Evolutionary conservation across 495 filamentous ascomycete genomes (phyloP).

Genomic region (Lasiosphaeriaceae sp.): DNA sequence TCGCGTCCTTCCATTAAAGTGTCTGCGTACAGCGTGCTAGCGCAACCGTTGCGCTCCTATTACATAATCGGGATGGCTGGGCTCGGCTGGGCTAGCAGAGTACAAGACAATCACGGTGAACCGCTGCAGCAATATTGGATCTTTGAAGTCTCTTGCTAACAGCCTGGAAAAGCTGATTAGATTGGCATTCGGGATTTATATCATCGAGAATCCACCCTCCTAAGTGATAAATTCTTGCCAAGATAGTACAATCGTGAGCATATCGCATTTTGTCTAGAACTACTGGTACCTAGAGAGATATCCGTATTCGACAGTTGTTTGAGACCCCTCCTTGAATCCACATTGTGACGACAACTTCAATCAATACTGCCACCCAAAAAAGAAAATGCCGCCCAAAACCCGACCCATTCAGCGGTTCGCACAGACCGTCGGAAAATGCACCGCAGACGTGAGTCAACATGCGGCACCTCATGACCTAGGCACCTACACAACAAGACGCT

Average conservation of each 20-base stretch:
- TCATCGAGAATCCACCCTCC: too few relatives aligned
- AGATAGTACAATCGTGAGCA: too few relatives aligned
- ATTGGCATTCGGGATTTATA: too few relatives aligned
- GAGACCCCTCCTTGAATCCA: background rate
- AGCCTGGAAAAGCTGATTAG: too few relatives aligned
- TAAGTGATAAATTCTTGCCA: too few relatives aligned
- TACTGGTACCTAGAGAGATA: too few relatives aligned
- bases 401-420: conserved; percentile 91
- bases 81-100: background rate
- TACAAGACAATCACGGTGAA: too few relatives aligned
- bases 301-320: background rate
- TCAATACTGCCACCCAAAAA: background rate
- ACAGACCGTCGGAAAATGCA: conserved; percentile 75
- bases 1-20: background rate
- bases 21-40: background rate
- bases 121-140: too few relatives aligned
- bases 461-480: background rate
- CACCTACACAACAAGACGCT: background rate
- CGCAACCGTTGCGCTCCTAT: too few relatives aligned
- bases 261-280: too few relatives aligned
- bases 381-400: conserved; percentile 27
- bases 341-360: background rate
- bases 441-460: conserved; percentile 59
- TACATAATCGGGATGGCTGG: conserved; percentile 10
- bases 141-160: too few relatives aligned